A percentile compares a stretch with the other conserved stretches of the same genome.
Evolutionary conservation across 1,284 basidiomycete genomes (phyloP).

Genomic region (Phellopilus nigrolimitatus): DNA sequence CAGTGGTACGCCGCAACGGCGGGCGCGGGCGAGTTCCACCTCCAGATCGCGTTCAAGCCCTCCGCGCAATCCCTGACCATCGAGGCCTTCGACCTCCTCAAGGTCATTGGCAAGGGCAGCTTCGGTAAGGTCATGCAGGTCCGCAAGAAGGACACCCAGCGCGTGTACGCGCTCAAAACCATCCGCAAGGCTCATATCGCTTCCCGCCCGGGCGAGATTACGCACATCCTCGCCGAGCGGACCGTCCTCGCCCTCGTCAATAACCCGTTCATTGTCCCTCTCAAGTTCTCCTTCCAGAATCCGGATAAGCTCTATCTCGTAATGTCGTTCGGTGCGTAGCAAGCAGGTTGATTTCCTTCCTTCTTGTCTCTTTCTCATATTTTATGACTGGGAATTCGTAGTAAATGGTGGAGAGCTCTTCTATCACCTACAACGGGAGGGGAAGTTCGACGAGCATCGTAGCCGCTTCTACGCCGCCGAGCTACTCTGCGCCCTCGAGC

Average conservation of each 20-base stretch:
- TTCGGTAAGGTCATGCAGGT: slow-evolving; percentile 99
- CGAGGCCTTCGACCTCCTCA: slow-evolving; percentile 94
- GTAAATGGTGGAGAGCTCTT: slow-evolving; percentile 98
- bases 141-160: slow-evolving; percentile 95
- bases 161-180: slow-evolving; percentile 98
- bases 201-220: slow-evolving; percentile 93
- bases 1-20: slow-evolving; percentile 88
- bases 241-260: slow-evolving; percentile 97
- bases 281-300: slow-evolving; percentile 99
- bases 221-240: slow-evolving; percentile 95
- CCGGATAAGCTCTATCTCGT: slow-evolving; percentile 97
- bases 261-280: slow-evolving; percentile 97
- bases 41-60: slow-evolving; percentile 92
- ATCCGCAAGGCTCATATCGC: slow-evolving; percentile 99
- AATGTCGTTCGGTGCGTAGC: slow-evolving; percentile 79
- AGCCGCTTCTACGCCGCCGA: slow-evolving; percentile 97
- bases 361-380: slow-evolving; percentile 6
- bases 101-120: slow-evolving; percentile 96
- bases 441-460: slow-evolving; percentile 91
- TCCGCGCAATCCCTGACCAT: slow-evolving; percentile 81
- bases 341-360: slow-evolving; percentile 2
- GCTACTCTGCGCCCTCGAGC: slow-evolving; percentile 90
- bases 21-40: slow-evolving; percentile 89
- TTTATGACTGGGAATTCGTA: slow-evolving; percentile 30
- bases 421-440: slow-evolving; percentile 96